Conservation (phyloP, 1,139 yeast species). For the Pichia sp. region DNA sequence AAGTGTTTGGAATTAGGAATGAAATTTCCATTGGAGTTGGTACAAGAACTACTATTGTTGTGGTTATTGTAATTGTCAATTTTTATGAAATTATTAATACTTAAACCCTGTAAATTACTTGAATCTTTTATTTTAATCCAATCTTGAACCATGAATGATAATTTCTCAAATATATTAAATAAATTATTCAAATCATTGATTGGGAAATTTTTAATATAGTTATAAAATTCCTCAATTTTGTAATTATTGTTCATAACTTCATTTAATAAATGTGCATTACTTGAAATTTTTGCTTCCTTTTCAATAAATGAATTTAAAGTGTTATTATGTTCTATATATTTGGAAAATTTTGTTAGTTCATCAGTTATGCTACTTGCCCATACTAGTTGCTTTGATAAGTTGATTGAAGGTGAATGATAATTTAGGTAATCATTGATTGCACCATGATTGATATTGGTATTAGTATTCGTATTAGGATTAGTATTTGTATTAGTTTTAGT, state of each 20-base stretch:
- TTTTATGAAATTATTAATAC: not conserved
- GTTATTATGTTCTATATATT: conserved; percentile 6
- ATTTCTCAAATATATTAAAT: not conserved
- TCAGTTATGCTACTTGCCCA: not conserved
- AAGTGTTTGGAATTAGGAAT: not conserved
- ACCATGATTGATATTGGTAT: not conserved
- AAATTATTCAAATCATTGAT: conserved; percentile 9
- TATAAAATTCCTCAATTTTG: conserved; percentile 15
- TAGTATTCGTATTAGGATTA: too few relatives aligned
- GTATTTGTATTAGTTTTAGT: too few relatives aligned
- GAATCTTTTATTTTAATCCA: conserved; percentile 12
- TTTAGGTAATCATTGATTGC: not conserved
- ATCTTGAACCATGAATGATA: conserved; percentile 4
- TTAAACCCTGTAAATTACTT: not conserved
- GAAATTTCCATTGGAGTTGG: too few relatives aligned
- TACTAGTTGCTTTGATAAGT: not conserved
- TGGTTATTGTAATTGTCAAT: not conserved
- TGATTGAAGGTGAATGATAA: not conserved
- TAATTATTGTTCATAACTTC: not conserved
- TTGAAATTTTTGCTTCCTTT: not conserved
- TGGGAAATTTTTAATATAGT: conserved; percentile 10
- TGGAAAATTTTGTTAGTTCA: conserved; percentile 1
- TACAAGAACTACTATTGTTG: not conserved
- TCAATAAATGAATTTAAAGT: conserved; percentile 1
- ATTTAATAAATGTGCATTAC: not conserved